Conservation (phyloP, 768 basidiomycete genomes). For the Boletus sp. region DNA sequence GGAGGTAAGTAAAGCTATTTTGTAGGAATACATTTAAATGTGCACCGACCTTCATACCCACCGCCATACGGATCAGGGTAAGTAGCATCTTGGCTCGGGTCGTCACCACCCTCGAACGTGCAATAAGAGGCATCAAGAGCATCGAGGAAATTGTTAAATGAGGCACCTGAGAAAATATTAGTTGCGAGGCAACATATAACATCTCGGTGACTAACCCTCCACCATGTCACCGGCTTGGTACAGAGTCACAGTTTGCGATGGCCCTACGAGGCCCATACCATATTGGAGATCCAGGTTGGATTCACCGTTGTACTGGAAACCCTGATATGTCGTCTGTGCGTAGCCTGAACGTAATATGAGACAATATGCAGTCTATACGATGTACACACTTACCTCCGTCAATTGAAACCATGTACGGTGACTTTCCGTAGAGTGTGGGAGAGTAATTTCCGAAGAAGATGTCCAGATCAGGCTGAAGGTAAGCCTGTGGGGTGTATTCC, state of each 20-base stretch:
- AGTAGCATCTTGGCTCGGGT: constrained; percentile 25
- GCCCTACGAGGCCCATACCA: constrained; percentile 28
- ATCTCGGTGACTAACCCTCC: constrained; percentile 17
- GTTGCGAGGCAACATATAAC: background rate
- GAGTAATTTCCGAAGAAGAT: constrained; percentile 32
- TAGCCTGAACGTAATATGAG: constrained; percentile 15
- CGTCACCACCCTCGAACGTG: constrained; percentile 35
- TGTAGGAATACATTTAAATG: background rate
- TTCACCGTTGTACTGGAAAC: constrained; percentile 29
- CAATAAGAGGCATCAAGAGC: constrained; percentile 36
- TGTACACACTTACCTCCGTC: too few relatives aligned
- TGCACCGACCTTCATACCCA: constrained; percentile 22
- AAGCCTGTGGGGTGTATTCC: constrained; percentile 34
- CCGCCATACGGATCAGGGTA: constrained; percentile 26
- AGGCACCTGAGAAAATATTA: constrained; percentile 15
- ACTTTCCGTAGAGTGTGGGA: constrained; percentile 19
- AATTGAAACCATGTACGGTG: constrained; percentile 22
- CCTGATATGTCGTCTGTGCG: constrained; percentile 25
- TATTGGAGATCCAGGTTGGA: constrained; percentile 34
- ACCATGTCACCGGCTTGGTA: constrained; percentile 33
- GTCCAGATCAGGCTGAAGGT: constrained; percentile 29
- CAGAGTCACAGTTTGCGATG: constrained; percentile 27
- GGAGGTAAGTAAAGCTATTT: background rate
- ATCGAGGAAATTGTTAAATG: constrained; percentile 37
- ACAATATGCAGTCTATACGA: too few relatives aligned